Conservation (phyloP, 495 filamentous ascomycete species). For the Xylaria telfairii region DNA sequence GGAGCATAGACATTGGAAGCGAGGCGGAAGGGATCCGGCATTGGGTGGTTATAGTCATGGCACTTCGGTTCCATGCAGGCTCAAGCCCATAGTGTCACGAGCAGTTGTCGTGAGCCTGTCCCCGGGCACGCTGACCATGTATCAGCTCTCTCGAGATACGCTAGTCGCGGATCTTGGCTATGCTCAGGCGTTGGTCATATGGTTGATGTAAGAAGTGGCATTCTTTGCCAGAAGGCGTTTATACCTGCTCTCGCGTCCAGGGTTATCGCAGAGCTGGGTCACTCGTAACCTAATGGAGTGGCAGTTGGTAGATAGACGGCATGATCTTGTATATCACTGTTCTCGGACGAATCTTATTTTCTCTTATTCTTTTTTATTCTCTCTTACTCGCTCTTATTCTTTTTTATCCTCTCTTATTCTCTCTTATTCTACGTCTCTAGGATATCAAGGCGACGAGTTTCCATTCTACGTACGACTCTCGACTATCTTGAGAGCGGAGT, state of each 20-base stretch:
- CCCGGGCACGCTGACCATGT: background rate
- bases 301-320: background rate
- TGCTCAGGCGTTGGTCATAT: background rate
- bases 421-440: background rate
- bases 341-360: too few species aligned
- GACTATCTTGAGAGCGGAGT: too few species aligned
- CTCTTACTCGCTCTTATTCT: background rate
- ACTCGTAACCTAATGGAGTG: background rate
- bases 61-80: background rate
- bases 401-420: background rate
- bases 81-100: background rate
- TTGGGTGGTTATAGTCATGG: background rate
- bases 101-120: background rate
- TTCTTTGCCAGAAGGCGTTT: background rate
- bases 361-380: background rate
- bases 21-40: background rate
- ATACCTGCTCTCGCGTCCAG: background rate
- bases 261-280: background rate
- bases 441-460: background rate
- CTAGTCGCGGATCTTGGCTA: background rate
- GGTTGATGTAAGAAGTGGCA: background rate
- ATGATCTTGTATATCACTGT: background rate
- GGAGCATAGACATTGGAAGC: background rate
- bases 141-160: background rate
- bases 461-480: too few species aligned